Percentiles rank a stretch among this genome's conserved stretches.
phyloP scores from a whole-genome alignment of 2,329 filamentous ascomycete species.

The Pseudogymnoascus sp. region DNA sequence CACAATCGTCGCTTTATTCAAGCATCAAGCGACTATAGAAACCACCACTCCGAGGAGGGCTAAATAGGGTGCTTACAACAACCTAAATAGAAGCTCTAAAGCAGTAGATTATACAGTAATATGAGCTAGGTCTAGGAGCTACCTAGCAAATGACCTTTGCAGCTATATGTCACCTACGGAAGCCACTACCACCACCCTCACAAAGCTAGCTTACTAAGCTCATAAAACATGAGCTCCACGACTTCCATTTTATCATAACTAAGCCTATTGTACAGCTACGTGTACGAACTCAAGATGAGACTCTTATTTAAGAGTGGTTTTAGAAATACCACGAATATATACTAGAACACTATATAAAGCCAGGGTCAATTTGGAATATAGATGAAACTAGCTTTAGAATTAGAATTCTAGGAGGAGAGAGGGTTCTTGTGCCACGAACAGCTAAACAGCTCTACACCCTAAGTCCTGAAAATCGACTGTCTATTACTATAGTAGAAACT shows the following conservation, averaged over 20 bases:
- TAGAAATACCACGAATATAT: no score
- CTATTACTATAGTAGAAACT: no score
- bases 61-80: not conserved
- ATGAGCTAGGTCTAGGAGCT: not conserved
- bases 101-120: not conserved
- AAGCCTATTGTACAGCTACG: not conserved
- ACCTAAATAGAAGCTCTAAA: not conserved
- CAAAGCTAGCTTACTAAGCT: not conserved
- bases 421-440: no score
- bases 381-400: no score
- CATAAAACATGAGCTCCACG: not conserved
- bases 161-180: not conserved
- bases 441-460: no score
- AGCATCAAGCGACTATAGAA: not conserved
- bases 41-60: not conserved
- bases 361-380: no score
- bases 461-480: no score
- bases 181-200: not conserved
- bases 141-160: not conserved
- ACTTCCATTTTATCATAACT: not conserved
- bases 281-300: not conserved
- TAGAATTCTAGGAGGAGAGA: no score
- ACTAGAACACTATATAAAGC: no score
- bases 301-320: not conserved
- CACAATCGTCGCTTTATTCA: not conserved